Conservation (phyloP, 2,329 filamentous ascomycete species). For the Cercospora nicotianae region DNA sequence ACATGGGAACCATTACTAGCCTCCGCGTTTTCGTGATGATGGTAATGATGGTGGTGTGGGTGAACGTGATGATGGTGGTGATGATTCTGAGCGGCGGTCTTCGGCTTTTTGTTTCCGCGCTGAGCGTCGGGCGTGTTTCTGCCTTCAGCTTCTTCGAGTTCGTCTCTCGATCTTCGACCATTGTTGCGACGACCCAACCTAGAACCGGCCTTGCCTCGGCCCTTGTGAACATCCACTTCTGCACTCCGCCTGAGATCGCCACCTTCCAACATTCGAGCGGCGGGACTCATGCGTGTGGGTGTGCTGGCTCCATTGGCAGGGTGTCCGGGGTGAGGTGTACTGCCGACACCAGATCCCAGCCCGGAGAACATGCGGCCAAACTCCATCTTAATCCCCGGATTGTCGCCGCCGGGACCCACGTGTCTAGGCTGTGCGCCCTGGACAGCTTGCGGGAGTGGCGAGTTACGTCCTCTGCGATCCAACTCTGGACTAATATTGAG, state of each 20-base stretch:
- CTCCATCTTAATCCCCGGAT: constrained; percentile 85
- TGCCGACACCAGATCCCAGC: constrained; percentile 71
- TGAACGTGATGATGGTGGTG: constrained; percentile 61
- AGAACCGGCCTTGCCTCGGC: constrained; percentile 42
- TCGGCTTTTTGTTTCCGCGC: constrained; percentile 67
- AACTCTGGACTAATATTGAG: constrained; percentile 73
- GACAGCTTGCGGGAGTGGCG: constrained; percentile 87
- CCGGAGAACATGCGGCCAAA: constrained; percentile 94
- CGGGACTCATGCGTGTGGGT: constrained; percentile 46
- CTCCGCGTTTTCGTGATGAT: constrained; percentile 28
- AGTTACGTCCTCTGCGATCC: constrained; percentile 78
- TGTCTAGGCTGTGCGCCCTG: constrained; percentile 85
- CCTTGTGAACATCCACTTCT: constrained; percentile 29
- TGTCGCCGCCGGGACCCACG: constrained; percentile 73
- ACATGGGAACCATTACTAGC: constrained; percentile 21
- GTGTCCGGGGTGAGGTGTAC: constrained; percentile 48
- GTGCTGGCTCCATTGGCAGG: constrained; percentile 55
- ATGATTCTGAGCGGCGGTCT: constrained; percentile 47
- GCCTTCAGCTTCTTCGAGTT: constrained; percentile 62
- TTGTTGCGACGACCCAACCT: constrained; percentile 54
- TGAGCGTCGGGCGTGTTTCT: constrained; percentile 39
- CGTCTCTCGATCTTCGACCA: constrained; percentile 71
- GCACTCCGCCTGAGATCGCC: constrained; percentile 31
- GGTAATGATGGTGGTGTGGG: constrained; percentile 44
- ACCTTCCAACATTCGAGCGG: constrained; percentile 34